phyloP scores from a whole-genome alignment of 2,329 filamentous ascomycete genomes.

The Zasmidium angulare region DNA sequence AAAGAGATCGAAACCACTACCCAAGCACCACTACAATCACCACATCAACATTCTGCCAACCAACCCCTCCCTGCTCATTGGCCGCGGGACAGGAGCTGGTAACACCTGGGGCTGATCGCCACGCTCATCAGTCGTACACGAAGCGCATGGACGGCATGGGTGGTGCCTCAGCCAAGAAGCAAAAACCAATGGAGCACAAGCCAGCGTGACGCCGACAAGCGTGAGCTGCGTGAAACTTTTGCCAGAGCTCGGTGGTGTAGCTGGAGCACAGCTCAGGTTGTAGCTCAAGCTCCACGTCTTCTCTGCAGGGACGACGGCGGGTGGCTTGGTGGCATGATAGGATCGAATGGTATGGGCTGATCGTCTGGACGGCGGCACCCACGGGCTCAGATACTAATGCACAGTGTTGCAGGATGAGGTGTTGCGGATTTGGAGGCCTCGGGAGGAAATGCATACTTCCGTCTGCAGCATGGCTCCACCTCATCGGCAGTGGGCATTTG shows the following conservation, averaged over 20 bases:
- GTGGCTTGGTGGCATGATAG: background rate
- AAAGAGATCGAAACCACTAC: background rate
- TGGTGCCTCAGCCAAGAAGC: background rate
- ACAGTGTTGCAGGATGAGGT: background rate
- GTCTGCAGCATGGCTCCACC: background rate
- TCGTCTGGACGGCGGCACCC: background rate
- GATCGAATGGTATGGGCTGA: background rate
- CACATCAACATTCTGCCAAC: background rate
- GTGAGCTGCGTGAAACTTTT: background rate
- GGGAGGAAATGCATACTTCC: background rate
- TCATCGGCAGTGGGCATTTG: background rate
- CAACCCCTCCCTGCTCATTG: background rate
- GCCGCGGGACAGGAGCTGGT: background rate
- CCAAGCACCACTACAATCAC: background rate
- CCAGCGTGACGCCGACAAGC: background rate
- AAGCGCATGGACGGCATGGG: background rate
- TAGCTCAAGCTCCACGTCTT: background rate
- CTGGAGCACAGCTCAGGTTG: background rate
- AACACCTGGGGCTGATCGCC: background rate
- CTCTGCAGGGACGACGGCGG: background rate
- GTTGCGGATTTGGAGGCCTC: background rate
- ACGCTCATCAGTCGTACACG: background rate
- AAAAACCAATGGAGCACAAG: background rate
- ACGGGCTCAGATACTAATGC: background rate
- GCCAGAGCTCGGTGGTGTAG: background rate